A percentile compares a stretch with the other conserved stretches of the same genome.
These are phyloP conservation scores for Funneliformis geosporum DNA, from an alignment of 192 early-diverging fungal species.

Conservation along the genomic window DNA sequence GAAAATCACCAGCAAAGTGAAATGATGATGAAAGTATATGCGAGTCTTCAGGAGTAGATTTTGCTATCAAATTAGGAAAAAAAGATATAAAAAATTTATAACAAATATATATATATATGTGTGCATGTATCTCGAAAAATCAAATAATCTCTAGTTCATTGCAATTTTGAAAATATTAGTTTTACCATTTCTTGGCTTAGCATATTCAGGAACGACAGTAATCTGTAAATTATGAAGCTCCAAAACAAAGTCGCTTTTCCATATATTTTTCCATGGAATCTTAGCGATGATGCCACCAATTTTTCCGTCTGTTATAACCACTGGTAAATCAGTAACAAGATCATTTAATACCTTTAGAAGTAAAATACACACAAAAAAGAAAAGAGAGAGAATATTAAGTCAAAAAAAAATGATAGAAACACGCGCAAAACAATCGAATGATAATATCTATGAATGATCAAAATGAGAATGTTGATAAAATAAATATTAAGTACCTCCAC, in stretches of 20 bases:
- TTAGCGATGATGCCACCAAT: slow-evolving; percentile 69
- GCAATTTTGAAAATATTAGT: too few species aligned
- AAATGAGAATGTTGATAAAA: background rate
- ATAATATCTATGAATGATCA: background rate
- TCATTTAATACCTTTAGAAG: slow-evolving; percentile 68
- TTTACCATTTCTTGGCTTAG: slow-evolving; percentile 26
- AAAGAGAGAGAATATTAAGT: too few species aligned
- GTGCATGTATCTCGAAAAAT: too few species aligned
- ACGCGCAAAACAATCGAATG: background rate
- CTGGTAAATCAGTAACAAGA: slow-evolving; percentile 63
- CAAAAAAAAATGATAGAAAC: background rate
- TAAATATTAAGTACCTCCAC: slow-evolving; percentile 56
- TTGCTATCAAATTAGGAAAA: slow-evolving; percentile 12
- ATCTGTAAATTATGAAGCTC: slow-evolving; percentile 70
- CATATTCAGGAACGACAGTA: slow-evolving; percentile 47
- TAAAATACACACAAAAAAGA: too few species aligned
- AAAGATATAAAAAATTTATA: background rate
- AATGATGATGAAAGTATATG: slow-evolving; percentile 79
- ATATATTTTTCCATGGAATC: slow-evolving; percentile 84
- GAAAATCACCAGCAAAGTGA: slow-evolving; percentile 87
- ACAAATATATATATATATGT: background rate
- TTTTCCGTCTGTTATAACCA: slow-evolving; percentile 67
- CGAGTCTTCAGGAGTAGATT: slow-evolving; percentile 55
- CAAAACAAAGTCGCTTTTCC: slow-evolving; percentile 75
- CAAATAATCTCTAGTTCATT: too few species aligned